Base-by-base conservation (phyloP, 768 basidiomycete genomes). In the Leccinum variicolor region DNA sequence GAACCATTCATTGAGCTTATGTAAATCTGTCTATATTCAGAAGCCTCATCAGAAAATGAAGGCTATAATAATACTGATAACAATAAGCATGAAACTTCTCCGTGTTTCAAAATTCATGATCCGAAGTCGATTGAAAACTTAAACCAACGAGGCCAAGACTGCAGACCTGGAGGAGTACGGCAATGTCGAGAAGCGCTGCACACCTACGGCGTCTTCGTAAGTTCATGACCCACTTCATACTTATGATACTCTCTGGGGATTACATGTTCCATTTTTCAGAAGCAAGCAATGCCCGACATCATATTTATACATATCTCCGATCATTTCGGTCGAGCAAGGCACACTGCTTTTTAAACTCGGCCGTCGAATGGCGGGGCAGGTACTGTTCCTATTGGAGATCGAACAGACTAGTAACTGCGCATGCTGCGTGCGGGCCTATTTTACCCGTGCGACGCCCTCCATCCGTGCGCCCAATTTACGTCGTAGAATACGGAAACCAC, bases 91-190 rank as follows among this genome's bases (percentile, higher is more conserved):
- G 65, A 65, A 65, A 66, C 62, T 62, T 56, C 33, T 60, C 43
- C 65, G 57, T 65, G 65, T 66, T 66, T 66, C 66, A 68, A 68
- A 34, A 52, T 55, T 66, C 55, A 60, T 68, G 61, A 58, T 59
- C 65, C 65, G 66, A 65, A 62, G 9, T 49, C 33, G 45, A 41
- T 45, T 62, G 45, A 28, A 56, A 54, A 45, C 49, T 39, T 55
- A 31, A 59, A 62, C 54, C 41, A 53, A 13, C 41, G 41, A 15
- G n/a, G 19, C 36, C 19, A 31, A 52, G 54, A 52, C 15, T n/a
- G 7, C 15, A 43, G 28, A 15, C 14, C 47, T 26, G 25, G 25
- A 29, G 47, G 3, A 6, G 52, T 62, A 67, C 67, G 67, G 65
- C 62, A 67, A 47, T 60, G 62, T 66, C 59, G 61, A 66, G 56